A percentile compares a stretch with the other conserved stretches of the same genome.
phyloP scores from a whole-genome alignment of 148 eudicot genomes.

The Dysphania ambrosioides region DNA sequence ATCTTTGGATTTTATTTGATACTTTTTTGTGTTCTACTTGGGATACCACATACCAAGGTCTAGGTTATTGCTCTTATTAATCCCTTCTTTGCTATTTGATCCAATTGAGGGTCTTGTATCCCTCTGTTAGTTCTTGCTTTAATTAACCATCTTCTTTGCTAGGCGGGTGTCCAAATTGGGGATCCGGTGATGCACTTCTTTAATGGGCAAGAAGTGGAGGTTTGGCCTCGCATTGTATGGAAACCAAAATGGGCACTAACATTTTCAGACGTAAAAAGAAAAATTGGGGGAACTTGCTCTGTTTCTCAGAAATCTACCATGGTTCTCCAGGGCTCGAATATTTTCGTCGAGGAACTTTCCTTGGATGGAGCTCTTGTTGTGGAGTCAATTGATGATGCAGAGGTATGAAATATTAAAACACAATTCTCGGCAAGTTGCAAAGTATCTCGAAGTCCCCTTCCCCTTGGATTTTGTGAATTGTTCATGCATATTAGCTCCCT shows the following conservation, averaged over 20 bases:
- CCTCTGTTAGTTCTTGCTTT: neutral
- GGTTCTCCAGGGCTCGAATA: conserved; percentile 63
- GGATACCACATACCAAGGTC: neutral
- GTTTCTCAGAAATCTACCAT: conserved; percentile 72
- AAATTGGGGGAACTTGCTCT: conserved; percentile 54
- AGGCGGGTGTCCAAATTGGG: conserved; percentile 81
- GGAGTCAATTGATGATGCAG: conserved; percentile 61
- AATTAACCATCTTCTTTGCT: conserved; percentile 6
- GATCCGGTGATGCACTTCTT: conserved; percentile 56
- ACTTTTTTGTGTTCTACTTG: neutral
- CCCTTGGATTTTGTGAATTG: neutral
- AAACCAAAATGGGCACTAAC: conserved; percentile 89
- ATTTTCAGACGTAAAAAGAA: conserved; percentile 64
- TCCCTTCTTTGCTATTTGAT: neutral
- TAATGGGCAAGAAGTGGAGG: conserved; percentile 92
- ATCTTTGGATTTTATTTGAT: neutral
- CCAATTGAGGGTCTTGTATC: no score
- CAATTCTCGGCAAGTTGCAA: neutral
- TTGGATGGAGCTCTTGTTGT: conserved; percentile 84
- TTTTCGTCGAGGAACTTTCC: conserved; percentile 59
- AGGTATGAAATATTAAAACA: conserved; percentile 46
- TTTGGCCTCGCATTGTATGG: conserved; percentile 91
- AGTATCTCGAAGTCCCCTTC: neutral
- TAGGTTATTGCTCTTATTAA: no score
- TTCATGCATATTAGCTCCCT: neutral